Base-by-base conservation (phyloP, 371 early-diverging fungal species). In the Lichtheimia corymbifera region DNA sequence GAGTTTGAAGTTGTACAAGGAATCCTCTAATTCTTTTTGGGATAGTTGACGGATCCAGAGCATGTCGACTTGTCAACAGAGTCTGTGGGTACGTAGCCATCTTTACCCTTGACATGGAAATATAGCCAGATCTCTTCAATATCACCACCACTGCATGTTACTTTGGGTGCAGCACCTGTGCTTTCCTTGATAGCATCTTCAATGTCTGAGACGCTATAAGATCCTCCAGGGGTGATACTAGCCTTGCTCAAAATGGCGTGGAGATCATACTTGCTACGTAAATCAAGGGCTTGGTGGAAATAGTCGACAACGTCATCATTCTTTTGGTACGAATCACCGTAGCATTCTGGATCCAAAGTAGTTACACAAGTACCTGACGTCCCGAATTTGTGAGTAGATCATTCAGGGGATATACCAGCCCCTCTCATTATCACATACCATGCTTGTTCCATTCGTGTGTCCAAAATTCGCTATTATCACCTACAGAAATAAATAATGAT, bases 371-470 rank as follows among this genome's bases (percentile, higher is more conserved):
- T 91, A 20, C 72, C 72, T 67, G 35, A 35, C 9, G 35, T 11
- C 35, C 35, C 35, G 9, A 35, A 35, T 2, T 35, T 35, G 35
- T n/a, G 15, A 11, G 42, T 14, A 40, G 7, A 17, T 30, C 20
- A 45, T 44, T 0, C 14, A 44, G 41, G 40, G 17, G 35, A 20
- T 22, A 22, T 18, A 15, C 5, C 20, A 3, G 15, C 18, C 27
- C n/a, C 30, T 35, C 13, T 28, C 15, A 13, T 9, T 27, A 30
- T 22, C 35, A 59, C 59, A 54, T 72, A 50, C 91, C 92, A 72
- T 92, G 93, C 80, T 92, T 92, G 70, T 73, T 77, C 89, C 90
- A 92, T 64, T 92, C 91, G 67, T 92, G 91, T 13, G 84, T 66
- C 87, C 88, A 87, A 70, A 88, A 83, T 66, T 71, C 73, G 70